Conservation (phyloP, 2,329 filamentous ascomycete genomes). For the Colletotrichum sp. region DNA sequence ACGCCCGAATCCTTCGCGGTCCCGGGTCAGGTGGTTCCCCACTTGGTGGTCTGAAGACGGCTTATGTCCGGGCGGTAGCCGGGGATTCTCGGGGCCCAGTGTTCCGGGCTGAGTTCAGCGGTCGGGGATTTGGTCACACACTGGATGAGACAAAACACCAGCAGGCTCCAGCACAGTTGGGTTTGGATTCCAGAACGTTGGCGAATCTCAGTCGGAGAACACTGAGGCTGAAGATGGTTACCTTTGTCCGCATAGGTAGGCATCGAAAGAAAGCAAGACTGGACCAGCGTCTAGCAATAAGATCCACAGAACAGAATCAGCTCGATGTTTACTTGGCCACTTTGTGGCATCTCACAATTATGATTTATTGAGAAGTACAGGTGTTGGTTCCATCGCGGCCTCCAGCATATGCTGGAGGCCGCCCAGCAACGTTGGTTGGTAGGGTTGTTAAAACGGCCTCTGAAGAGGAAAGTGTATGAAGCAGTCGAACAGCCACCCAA, state of each 20-base stretch:
- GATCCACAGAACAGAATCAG: too few species aligned
- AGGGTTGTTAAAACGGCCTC: neutral
- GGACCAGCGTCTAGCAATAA: neutral
- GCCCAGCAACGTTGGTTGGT: neutral
- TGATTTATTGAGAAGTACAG: neutral
- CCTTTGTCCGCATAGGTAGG: too few species aligned
- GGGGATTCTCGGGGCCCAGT: neutral
- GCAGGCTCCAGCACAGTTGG: neutral
- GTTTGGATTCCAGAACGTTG: neutral
- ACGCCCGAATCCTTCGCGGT: neutral
- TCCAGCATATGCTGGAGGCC: neutral
- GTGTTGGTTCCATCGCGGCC: neutral
- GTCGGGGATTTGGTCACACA: neutral
- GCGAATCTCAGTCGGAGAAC: neutral
- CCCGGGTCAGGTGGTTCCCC: neutral
- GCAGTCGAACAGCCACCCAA: neutral
- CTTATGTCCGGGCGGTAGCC: neutral
- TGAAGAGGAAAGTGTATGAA: neutral
- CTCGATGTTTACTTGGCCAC: accelerated
- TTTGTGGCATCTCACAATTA: neutral
- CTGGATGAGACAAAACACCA: neutral
- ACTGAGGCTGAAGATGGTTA: neutral
- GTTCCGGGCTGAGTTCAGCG: neutral
- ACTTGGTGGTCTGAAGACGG: neutral
- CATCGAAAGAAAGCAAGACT: too few species aligned